Evolutionary conservation across 1,139 yeast species (phyloP).

Genomic region (Blastobotrys aristatus): DNA sequence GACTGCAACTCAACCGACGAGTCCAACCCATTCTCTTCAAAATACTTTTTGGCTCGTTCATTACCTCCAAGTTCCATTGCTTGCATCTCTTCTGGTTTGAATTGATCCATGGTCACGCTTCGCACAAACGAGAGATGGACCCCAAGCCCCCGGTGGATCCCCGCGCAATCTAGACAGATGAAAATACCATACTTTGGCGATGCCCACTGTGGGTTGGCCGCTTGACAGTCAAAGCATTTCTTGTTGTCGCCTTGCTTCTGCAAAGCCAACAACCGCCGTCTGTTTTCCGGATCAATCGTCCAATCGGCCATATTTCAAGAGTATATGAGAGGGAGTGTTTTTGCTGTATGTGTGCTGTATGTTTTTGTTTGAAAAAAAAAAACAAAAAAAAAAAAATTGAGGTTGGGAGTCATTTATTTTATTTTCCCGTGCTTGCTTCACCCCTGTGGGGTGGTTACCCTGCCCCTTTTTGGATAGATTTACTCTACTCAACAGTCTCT

Average conservation of each 20-base stretch:
- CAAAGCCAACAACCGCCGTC: slow-evolving; percentile 71
- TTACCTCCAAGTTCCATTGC: slow-evolving; percentile 97
- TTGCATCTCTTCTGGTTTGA: slow-evolving; percentile 82
- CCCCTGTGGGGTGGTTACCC: no score
- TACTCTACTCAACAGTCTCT: no score
- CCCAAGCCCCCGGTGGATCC: slow-evolving; percentile 90
- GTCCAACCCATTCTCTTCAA: slow-evolving; percentile 65
- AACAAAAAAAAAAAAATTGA: slow-evolving; percentile 4
- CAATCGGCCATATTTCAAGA: slow-evolving; percentile 39
- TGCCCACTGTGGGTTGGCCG: slow-evolving; percentile 99
- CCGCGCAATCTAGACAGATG: slow-evolving; percentile 96
- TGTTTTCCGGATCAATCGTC: slow-evolving; percentile 89
- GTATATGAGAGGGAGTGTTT: background rate
- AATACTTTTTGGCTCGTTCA: slow-evolving; percentile 60
- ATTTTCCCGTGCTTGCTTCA: no score
- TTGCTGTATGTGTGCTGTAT: no score
- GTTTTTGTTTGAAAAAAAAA: background rate
- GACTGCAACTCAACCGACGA: slow-evolving; percentile 55
- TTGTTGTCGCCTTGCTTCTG: slow-evolving; percentile 82
- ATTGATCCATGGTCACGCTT: slow-evolving; percentile 95
- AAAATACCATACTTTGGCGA: slow-evolving; percentile 96
- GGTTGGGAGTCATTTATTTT: no score
- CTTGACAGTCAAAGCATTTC: slow-evolving; percentile 88
- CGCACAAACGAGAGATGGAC: slow-evolving; percentile 96
- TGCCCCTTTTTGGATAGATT: background rate